Evolutionary conservation across 306 rosid genomes (phyloP).

Genomic region (Trifolium pratense): DNA sequence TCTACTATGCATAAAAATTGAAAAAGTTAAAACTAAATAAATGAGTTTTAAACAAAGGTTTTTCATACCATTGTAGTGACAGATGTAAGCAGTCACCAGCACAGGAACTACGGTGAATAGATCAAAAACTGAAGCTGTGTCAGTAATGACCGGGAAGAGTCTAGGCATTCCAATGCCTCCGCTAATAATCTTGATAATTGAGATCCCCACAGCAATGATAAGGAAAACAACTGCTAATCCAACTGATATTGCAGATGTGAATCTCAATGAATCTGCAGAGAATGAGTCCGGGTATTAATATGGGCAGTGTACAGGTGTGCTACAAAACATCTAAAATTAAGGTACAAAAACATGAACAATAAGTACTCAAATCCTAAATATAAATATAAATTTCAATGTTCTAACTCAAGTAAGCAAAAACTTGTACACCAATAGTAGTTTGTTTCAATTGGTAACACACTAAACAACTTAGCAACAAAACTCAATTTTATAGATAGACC

Average conservation of each 20-base stretch:
- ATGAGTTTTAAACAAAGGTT: slow-evolving; percentile 4
- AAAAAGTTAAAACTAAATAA: slow-evolving; percentile 28
- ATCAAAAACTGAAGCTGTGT: slow-evolving; percentile 55
- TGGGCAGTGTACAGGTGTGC: not conserved
- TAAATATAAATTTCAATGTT: not conserved
- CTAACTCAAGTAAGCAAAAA: not conserved
- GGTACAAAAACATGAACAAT: not conserved
- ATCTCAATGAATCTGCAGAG: slow-evolving; percentile 86
- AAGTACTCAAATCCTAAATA: slow-evolving; percentile 10
- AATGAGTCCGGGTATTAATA: not conserved
- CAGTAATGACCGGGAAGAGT: slow-evolving; percentile 70
- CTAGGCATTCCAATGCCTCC: slow-evolving; percentile 82
- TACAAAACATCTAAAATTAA: not conserved
- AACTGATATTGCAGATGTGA: slow-evolving; percentile 83
- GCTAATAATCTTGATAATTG: slow-evolving; percentile 67
- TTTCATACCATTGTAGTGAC: slow-evolving; percentile 84
- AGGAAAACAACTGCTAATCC: slow-evolving; percentile 84
- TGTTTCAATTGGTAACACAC: slow-evolving; percentile 4
- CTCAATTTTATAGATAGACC: not conserved
- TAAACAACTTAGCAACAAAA: not conserved
- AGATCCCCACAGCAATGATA: slow-evolving; percentile 80
- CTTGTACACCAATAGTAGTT: not conserved
- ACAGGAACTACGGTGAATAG: slow-evolving; percentile 85
- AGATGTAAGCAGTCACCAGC: slow-evolving; percentile 78
- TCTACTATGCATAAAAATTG: not conserved